These are phyloP conservation scores for Neltuma alba DNA, from an alignment of 306 rosid species.

Conservation along the genomic window DNA sequence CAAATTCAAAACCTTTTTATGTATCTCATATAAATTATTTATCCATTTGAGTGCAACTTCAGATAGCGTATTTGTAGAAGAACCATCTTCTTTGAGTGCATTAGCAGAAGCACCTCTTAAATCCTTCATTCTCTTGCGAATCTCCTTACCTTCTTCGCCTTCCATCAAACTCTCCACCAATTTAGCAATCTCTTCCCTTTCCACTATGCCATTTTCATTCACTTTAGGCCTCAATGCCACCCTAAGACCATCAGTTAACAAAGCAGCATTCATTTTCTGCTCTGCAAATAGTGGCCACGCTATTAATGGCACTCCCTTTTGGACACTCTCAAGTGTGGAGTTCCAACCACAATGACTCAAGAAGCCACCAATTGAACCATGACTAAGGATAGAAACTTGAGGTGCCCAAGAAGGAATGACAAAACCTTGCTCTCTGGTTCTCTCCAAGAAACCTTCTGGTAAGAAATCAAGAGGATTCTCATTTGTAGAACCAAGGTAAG, in stretches of 20 bases:
- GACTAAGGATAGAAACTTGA: conserved; percentile 33
- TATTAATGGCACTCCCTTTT: conserved; percentile 33
- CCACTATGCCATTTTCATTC: conserved; percentile 23
- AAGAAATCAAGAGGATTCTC: conserved; percentile 19
- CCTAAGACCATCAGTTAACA: conserved; percentile 25
- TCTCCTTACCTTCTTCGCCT: conserved; percentile 30
- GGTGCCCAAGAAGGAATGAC: conserved; percentile 42
- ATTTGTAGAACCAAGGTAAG: conserved; percentile 1
- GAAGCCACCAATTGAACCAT: conserved; percentile 35
- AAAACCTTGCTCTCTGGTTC: conserved; percentile 36
- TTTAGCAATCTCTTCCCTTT: conserved; percentile 26
- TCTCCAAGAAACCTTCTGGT: conserved; percentile 33
- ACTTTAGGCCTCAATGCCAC: conserved; percentile 40
- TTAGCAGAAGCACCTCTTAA: conserved; percentile 31
- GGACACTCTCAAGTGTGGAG: conserved; percentile 35
- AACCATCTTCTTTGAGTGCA: conserved; percentile 31
- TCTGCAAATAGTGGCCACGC: conserved; percentile 43
- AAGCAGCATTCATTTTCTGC: conserved; percentile 37
- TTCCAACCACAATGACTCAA: conserved; percentile 43
- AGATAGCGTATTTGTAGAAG: conserved; percentile 35
- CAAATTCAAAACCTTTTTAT: not conserved
- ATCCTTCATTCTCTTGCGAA: not conserved
- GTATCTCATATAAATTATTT: not conserved
- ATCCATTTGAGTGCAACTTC: conserved; percentile 37
- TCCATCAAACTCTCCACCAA: conserved; percentile 17